These are phyloP conservation scores for Xanthoconium purpureum DNA, from an alignment of 768 basidiomycete species.

Conservation along the genomic window DNA sequence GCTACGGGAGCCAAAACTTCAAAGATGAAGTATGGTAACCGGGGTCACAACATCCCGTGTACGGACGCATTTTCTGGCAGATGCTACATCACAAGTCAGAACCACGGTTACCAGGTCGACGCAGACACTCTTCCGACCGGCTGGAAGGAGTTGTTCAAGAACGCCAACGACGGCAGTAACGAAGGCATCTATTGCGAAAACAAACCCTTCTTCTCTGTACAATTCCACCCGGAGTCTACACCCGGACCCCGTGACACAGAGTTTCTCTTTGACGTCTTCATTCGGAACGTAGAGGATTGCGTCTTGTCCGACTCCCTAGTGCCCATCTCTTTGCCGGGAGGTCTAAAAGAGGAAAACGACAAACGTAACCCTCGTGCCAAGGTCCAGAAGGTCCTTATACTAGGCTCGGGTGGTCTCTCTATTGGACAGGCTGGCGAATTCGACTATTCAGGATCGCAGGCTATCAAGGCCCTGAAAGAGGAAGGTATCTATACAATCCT, in stretches of 20 bases:
- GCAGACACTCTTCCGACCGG: slow-evolving; percentile 68
- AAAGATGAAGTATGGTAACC: slow-evolving; percentile 99
- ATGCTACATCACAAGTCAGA: slow-evolving; percentile 99
- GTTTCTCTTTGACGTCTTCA: slow-evolving; percentile 97
- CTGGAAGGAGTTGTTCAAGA: slow-evolving; percentile 94
- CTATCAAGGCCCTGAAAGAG: slow-evolving; percentile 98
- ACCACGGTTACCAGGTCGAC: slow-evolving; percentile 97
- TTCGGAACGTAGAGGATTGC: slow-evolving; percentile 80
- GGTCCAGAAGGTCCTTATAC: slow-evolving; percentile 91
- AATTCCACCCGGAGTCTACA: slow-evolving; percentile 98
- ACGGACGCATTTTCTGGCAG: slow-evolving; percentile 90
- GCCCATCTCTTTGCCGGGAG: slow-evolving; percentile 71
- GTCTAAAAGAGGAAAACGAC: slow-evolving; percentile 82
- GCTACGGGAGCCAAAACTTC: slow-evolving; percentile 92
- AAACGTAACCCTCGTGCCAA: slow-evolving; percentile 64
- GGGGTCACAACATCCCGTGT: slow-evolving; percentile 98
- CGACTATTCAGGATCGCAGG: slow-evolving; percentile 98
- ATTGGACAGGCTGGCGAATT: slow-evolving; percentile 99
- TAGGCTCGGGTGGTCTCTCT: slow-evolving; percentile 95
- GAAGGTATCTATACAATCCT: slow-evolving; percentile 99
- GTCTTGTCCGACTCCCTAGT: slow-evolving; percentile 49
- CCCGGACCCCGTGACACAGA: slow-evolving; percentile 98
- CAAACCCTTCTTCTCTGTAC: slow-evolving; percentile 97
- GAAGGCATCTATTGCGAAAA: slow-evolving; percentile 94
- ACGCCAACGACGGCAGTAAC: slow-evolving; percentile 96